phyloP scores from a whole-genome alignment of 1,139 yeast genomes.

The Diutina scorzettiae region DNA sequence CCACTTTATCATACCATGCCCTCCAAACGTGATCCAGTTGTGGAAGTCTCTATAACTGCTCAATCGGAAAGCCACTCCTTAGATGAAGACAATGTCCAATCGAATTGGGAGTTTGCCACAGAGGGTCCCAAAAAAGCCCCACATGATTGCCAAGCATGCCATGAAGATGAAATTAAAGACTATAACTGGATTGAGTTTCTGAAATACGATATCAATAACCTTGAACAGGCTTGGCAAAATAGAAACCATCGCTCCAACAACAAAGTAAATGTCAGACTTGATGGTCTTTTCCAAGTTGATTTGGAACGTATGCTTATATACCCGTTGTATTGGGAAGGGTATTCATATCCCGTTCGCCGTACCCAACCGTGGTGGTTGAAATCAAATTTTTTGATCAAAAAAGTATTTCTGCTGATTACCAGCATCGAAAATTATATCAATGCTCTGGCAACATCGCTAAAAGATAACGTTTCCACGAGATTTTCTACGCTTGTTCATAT shows the following conservation, averaged over 20 bases:
- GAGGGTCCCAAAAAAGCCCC: not conserved
- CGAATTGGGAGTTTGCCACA: not conserved
- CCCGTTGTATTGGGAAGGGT: not conserved
- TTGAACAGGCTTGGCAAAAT: not conserved
- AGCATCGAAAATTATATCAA: not conserved
- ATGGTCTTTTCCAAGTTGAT: not conserved
- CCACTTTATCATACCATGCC: too few species aligned
- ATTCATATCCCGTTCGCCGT: not conserved
- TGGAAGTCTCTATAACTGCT: too few species aligned
- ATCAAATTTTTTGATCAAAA: not conserved
- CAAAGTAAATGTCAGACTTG: not conserved
- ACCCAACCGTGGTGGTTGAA: not conserved
- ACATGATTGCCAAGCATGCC: not conserved
- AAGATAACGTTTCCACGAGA: not conserved
- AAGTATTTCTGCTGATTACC: too few species aligned
- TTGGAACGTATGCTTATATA: not conserved
- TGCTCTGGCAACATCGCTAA: not conserved
- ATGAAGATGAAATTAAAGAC: not conserved
- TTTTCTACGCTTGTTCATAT: not conserved
- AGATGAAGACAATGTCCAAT: too few species aligned
- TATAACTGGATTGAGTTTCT: not conserved
- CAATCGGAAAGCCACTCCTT: too few species aligned
- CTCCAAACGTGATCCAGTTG: too few species aligned
- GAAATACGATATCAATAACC: not conserved
- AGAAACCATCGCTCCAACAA: too few species aligned